Base-by-base conservation (phyloP, 1,139 yeast genomes). In the Nematodospora anomalae region DNA sequence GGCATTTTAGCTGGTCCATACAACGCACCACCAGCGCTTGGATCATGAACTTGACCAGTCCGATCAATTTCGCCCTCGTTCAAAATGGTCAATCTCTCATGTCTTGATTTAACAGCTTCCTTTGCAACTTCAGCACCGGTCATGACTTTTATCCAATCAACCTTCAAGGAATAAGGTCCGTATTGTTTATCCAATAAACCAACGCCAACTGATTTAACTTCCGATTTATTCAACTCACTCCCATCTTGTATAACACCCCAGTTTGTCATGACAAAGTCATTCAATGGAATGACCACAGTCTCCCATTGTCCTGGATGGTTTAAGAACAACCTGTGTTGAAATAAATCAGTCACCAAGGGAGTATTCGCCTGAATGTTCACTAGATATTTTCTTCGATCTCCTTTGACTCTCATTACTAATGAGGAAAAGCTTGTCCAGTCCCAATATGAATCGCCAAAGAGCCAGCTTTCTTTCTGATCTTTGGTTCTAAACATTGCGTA, bases 401-500 rank as follows among this genome's bases (percentile, higher is more conserved):
- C 92, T 46, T 79, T 76, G 20, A 86, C 92, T 37, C 89, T 65
- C 54, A 87, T 57, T 26, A 80, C 83, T 46, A 87, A 62, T 51
- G 80, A 78, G 37, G 71, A 68, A 54, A 64, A 78, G 35, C 62
- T 61, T 25, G 76, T 67, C 86, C 87, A 80, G 54, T 83, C 83
- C 84, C 84, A 78, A 51, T 61, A 74, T 28, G 60, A 58, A 38
- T 70, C 63, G 8, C 74, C 71, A 30, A 59, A 65, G 40, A 58
- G 61, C 79, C 71, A 74, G 50, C 65, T 71, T 55, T 62, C 78
- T 57, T 55, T 67, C 47, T 74, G 79, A 53, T 83, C 87, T 46
- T 67, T 73, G 2, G 95, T 85, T 45, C 95, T 74, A 61, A 85
- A 84, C 94, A 87, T 85, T 33, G 95, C 89, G 62, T 87, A 87